These are phyloP conservation scores for Chlamydomonas eustigma DNA, from an alignment of 139 green algal species.

Conservation along the genomic window DNA sequence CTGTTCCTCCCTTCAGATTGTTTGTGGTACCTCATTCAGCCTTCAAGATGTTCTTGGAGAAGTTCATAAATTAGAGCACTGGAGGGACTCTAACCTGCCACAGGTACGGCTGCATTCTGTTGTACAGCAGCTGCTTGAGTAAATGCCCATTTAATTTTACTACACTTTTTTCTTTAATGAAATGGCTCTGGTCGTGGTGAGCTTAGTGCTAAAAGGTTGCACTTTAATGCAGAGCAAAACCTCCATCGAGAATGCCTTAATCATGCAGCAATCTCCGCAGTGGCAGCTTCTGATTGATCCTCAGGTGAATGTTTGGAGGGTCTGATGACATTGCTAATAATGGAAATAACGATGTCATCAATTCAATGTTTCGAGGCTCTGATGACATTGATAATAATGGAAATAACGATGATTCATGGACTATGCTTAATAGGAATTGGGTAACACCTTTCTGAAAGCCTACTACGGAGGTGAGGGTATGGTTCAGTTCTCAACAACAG, in stretches of 20 bases:
- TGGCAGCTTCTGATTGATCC: slow-evolving; percentile 31
- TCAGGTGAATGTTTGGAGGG: slow-evolving; percentile 11
- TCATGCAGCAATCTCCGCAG: slow-evolving; percentile 29
- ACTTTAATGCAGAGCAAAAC: slow-evolving; percentile 29
- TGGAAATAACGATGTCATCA: slow-evolving; percentile 5
- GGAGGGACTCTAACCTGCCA: background rate
- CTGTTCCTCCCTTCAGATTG: too few species aligned
- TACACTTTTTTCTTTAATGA: too few species aligned
- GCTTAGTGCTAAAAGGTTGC: too few species aligned
- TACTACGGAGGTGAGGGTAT: slow-evolving; percentile 21
- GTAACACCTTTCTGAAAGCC: slow-evolving; percentile 25
- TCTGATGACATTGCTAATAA: background rate
- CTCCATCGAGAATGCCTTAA: slow-evolving; percentile 33
- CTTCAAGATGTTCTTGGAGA: background rate
- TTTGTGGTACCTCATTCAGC: background rate
- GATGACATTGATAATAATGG: background rate
- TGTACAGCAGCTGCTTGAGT: background rate
- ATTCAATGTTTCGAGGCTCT: background rate
- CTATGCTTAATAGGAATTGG: slow-evolving; percentile 25
- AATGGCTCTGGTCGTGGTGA: background rate
- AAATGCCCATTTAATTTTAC: too few species aligned
- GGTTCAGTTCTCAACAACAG: background rate
- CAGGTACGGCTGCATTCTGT: background rate
- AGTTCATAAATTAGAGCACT: background rate
- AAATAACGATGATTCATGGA: background rate